A percentile compares a stretch with the other conserved stretches of the same genome.
Evolutionary conservation across 2,329 filamentous ascomycete species (phyloP).

Genomic region (Pseudogymnoascus sp.): DNA sequence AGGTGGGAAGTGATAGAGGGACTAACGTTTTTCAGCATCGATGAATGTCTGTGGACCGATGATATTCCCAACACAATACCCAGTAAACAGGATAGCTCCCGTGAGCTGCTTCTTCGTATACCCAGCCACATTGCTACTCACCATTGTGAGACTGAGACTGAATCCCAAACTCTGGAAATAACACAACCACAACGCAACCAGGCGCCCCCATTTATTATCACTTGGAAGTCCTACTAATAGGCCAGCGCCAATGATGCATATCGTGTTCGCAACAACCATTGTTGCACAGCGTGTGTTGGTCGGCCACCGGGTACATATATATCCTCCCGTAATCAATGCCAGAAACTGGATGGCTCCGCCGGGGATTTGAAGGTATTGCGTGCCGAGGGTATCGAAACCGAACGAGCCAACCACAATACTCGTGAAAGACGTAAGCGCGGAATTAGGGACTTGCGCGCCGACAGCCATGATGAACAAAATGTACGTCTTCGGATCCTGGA

Average conservation of each 20-base stretch:
- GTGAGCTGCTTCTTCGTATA: constrained; percentile 50
- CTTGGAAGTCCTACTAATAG: constrained; percentile 45
- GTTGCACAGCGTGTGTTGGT: constrained; percentile 43
- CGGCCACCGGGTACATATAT: constrained; percentile 45
- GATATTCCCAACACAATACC: constrained; percentile 49
- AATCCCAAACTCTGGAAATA: constrained; percentile 49
- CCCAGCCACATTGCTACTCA: constrained; percentile 46
- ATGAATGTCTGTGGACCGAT: constrained; percentile 36
- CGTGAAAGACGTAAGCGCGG: constrained; percentile 48
- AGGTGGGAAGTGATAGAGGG: neutral
- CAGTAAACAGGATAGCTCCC: constrained; percentile 43
- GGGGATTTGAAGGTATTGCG: constrained; percentile 53
- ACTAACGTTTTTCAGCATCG: constrained; percentile 23
- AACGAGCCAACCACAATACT: constrained; percentile 67
- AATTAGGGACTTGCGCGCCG: constrained; percentile 41
- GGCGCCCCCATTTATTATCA: constrained; percentile 47
- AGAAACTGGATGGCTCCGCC: constrained; percentile 51
- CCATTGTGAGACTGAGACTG: constrained; percentile 45
- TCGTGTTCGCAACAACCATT: constrained; percentile 48
- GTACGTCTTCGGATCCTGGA: constrained; percentile 56
- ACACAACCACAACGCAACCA: constrained; percentile 51
- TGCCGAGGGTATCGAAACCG: constrained; percentile 60
- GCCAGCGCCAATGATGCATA: constrained; percentile 47
- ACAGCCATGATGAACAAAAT: constrained; percentile 49
- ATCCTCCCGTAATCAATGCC: constrained; percentile 43